These are phyloP conservation scores for Helotiales sp. DNA, from an alignment of 2,329 filamentous ascomycete species.

Conservation along the genomic window DNA sequence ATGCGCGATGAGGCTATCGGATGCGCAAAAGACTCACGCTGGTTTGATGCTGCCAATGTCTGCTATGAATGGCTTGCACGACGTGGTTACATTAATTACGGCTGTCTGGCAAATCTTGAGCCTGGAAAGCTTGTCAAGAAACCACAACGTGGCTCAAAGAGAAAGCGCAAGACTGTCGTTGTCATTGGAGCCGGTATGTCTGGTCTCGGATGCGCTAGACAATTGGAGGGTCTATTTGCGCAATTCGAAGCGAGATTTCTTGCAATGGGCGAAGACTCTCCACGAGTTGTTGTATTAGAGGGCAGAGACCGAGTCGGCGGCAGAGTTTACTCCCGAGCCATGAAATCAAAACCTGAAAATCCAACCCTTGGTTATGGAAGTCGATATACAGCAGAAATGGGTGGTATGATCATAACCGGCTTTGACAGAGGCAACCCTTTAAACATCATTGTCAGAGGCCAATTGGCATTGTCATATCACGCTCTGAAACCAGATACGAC, in stretches of 20 bases:
- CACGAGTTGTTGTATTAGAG: slow-evolving; percentile 79
- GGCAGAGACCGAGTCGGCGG: slow-evolving; percentile 86
- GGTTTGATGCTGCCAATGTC: slow-evolving; percentile 84
- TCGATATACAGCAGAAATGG: slow-evolving; percentile 88
- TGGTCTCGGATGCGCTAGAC: slow-evolving; percentile 86
- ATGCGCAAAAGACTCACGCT: slow-evolving; percentile 82
- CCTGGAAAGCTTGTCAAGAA: slow-evolving; percentile 35
- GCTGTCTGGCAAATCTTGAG: slow-evolving; percentile 72
- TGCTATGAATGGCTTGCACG: slow-evolving; percentile 92
- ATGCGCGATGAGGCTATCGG: slow-evolving; percentile 84
- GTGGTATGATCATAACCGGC: slow-evolving; percentile 96
- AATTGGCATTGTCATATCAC: slow-evolving; percentile 85
- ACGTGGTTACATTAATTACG: slow-evolving; percentile 94
- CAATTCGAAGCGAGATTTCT: slow-evolving; percentile 73
- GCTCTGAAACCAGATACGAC: slow-evolving; percentile 77
- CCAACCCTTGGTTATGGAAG: slow-evolving; percentile 53
- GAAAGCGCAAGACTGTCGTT: slow-evolving; percentile 71
- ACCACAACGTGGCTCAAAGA: slow-evolving; percentile 38
- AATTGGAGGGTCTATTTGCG: slow-evolving; percentile 80
- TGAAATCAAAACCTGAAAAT: slow-evolving; percentile 60
- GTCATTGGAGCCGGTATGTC: slow-evolving; percentile 94
- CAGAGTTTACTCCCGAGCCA: slow-evolving; percentile 81
- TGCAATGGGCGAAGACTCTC: slow-evolving; percentile 65
- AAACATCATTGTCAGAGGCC: slow-evolving; percentile 86
- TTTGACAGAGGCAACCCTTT: slow-evolving; percentile 95